A percentile compares a stretch with the other conserved stretches of the same genome.
phyloP scores from a whole-genome alignment of 768 basidiomycete species.

The Trametes sanguinea region DNA sequence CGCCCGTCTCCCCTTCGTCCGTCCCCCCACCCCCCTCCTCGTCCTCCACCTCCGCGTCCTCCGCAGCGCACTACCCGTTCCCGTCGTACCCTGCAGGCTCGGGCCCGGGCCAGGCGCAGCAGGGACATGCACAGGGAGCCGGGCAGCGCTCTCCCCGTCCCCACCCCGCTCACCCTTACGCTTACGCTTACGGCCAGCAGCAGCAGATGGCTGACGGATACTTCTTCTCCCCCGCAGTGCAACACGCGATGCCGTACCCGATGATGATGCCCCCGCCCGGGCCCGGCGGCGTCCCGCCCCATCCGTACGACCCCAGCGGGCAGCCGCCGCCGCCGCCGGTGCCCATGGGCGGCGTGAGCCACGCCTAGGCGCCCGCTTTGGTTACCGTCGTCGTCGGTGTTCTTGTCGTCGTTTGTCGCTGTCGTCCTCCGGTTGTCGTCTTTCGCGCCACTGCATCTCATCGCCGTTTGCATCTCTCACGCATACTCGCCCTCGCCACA shows the following conservation, averaged over 20 bases:
- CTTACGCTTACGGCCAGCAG: not conserved
- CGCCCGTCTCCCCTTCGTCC: conserved; percentile 29
- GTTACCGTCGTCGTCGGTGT: not conserved
- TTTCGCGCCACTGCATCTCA: not conserved
- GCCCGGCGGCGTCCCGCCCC: conserved; percentile 60
- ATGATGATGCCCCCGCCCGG: conserved; percentile 91
- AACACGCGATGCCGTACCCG: conserved; percentile 84
- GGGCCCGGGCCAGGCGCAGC: conserved; percentile 9
- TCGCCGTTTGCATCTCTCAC: conserved; percentile 14
- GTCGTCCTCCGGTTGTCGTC: not conserved
- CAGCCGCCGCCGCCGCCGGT: conserved; percentile 64
- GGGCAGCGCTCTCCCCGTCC: too few species aligned
- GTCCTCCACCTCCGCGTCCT: too few species aligned
- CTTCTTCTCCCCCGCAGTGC: conserved; percentile 50
- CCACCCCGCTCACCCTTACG: too few species aligned
- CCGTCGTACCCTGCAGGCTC: conserved; percentile 15
- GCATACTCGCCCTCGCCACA: not conserved
- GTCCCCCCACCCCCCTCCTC: not conserved
- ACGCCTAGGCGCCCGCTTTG: conserved; percentile 38
- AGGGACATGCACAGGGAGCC: not conserved
- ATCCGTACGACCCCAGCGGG: conserved; percentile 67
- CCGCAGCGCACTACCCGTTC: too few species aligned
- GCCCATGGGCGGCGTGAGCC: conserved; percentile 71
- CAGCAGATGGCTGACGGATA: conserved; percentile 22
- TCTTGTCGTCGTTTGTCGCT: not conserved